Base-by-base conservation (phyloP, 202 grass and related monocot genomes). In the Panicum virgatum region DNA sequence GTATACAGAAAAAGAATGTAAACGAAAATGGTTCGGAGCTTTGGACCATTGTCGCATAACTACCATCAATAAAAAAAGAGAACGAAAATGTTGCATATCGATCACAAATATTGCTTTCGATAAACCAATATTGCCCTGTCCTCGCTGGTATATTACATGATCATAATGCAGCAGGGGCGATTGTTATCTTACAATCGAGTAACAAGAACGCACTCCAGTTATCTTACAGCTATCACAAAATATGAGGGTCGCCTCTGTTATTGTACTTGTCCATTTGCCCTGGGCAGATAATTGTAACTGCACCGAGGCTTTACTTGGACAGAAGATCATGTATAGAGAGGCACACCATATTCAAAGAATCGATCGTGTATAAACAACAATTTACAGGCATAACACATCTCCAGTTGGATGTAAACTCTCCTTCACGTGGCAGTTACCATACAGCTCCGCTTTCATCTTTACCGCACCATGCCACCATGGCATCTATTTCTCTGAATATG, bases 311-410 rank as follows among this genome's bases (percentile, higher is more conserved):
- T 53, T 47, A 38, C 68, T 37, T 7, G 14, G 27, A 57, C 37
- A 58, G 46, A 66, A 14, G 5, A 73, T 64, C 19, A 64, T 20
- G 34, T 50, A 53, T 2, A 65, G 36, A n/a, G n/a, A 46, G 25
- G 30, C 30, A 44, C 42, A 45, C 39, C 26, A 9, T 59, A 29
- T 62, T 38, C 0, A 36, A 71, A 30, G 14, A 69, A 75, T 14
- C 5, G 29, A 46, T 77, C 57, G 9, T 72, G 46, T 78, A 62
- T 32, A 67, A 14, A 62, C 15, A 48, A 73, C 52, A 86, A 82
- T 86, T 75, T 86, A 86, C 78, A 86, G 64, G 83, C 13, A 62
- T 42, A 16, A 8, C 27, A 42, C 30, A 60, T 34, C 26, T 70
- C 59, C 44, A 75, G 51, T 23, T 56, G 72, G 53, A 37, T 56